Evolutionary conservation across 106 monocot species (phyloP).

Genomic region (Alisma plantagoaquatica): DNA sequence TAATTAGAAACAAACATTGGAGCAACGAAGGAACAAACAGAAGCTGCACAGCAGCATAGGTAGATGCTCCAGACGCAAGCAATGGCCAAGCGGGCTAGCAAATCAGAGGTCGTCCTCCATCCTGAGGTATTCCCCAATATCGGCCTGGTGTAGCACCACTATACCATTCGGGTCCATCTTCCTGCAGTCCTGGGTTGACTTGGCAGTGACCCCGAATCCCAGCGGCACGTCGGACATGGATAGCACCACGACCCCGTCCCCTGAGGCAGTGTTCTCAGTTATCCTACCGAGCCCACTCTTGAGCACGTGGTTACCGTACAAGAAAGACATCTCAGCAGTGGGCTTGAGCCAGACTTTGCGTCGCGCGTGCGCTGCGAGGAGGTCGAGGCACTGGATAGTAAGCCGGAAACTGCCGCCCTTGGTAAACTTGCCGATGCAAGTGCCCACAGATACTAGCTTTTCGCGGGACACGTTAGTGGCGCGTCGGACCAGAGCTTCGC

Average conservation of each 20-base stretch:
- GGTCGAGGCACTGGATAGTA: constrained; percentile 73
- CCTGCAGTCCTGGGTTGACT: constrained; percentile 71
- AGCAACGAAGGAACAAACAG: too few relatives aligned
- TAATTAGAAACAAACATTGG: too few relatives aligned
- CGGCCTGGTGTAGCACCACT: constrained; percentile 79
- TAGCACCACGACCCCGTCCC: constrained; percentile 81
- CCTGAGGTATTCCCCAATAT: constrained; percentile 76
- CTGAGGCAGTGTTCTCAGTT: constrained; percentile 58
- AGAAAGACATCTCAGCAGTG: constrained; percentile 61
- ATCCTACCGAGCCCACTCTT: constrained; percentile 69
- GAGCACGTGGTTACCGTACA: constrained; percentile 67
- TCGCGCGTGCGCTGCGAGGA: constrained; percentile 76
- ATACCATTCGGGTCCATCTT: constrained; percentile 68
- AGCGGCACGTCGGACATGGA: constrained; percentile 77
- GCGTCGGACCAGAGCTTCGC: constrained; percentile 68
- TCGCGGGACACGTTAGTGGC: constrained; percentile 63
- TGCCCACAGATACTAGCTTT: constrained; percentile 64
- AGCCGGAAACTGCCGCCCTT: constrained; percentile 61
- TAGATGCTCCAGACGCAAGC: too few relatives aligned
- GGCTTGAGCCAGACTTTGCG: constrained; percentile 90
- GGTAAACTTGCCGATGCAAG: constrained; percentile 71
- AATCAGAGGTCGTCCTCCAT: constrained; percentile 62
- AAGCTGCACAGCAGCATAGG: too few relatives aligned
- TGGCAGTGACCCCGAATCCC: constrained; percentile 69
- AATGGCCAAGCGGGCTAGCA: too few relatives aligned